Conservation (phyloP, 768 basidiomycete genomes). For the Mycena latifolia region DNA sequence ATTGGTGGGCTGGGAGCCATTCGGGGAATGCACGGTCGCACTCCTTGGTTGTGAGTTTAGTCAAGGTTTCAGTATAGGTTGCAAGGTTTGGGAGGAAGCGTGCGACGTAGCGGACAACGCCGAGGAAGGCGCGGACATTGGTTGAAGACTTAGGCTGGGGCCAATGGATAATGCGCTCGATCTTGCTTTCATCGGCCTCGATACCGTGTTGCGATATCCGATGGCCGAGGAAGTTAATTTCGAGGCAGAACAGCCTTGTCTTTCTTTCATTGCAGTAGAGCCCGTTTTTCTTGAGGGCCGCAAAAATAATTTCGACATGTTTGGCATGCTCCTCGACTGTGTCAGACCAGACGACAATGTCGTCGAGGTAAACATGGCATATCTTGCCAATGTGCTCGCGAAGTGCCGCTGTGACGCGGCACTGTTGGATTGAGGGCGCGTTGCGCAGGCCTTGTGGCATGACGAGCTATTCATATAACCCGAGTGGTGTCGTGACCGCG, state of each 20-base stretch:
- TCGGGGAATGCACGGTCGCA: background rate
- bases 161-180: too few relatives aligned
- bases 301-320: too few relatives aligned
- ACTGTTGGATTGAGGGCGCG: background rate
- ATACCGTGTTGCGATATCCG: too few relatives aligned
- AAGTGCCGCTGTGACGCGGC: background rate
- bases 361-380: too few relatives aligned
- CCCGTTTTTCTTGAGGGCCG: too few relatives aligned
- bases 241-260: background rate
- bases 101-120: too few relatives aligned
- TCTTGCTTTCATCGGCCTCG: too few relatives aligned
- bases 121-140: background rate
- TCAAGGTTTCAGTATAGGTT: too few relatives aligned
- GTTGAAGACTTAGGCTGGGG: background rate
- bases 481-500: background rate
- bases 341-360: background rate
- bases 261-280: background rate
- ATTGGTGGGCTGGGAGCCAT: background rate
- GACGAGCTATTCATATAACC: background rate
- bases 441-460: too few relatives aligned
- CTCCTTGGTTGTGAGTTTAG: too few relatives aligned
- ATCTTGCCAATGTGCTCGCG: background rate
- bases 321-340: background rate
- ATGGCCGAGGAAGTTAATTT: background rate
- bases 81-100: too few relatives aligned